Percentiles rank a stretch among this genome's conserved stretches.
Evolutionary conservation across 2,329 filamentous ascomycete species (phyloP).

Genomic region (Leptosphaerulina australis): DNA sequence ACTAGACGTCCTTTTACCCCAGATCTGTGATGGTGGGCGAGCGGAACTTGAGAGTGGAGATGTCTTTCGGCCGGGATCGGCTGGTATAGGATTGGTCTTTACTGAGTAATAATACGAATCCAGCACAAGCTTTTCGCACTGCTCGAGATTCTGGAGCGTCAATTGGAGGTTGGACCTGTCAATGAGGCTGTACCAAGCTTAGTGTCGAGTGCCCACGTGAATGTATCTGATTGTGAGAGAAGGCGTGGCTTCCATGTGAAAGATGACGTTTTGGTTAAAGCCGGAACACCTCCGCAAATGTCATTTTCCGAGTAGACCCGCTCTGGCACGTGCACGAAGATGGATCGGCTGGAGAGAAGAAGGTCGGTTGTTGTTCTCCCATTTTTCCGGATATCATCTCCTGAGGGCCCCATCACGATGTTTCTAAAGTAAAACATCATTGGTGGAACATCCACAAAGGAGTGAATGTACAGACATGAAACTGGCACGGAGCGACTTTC

Average conservation of each 20-base stretch:
- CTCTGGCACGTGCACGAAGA: conserved; percentile 29
- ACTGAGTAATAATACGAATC: conserved; percentile 9
- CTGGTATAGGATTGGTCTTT: conserved; percentile 22
- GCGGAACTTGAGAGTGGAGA: conserved; percentile 37
- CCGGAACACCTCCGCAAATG: conserved; percentile 32
- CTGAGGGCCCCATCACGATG: conserved; percentile 11
- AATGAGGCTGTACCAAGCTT: conserved; percentile 13
- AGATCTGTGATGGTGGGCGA: conserved; percentile 44
- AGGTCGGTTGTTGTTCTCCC: conserved; percentile 11
- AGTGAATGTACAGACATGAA: conserved; percentile 4
- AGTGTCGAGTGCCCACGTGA: conserved; percentile 6
- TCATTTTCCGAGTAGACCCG: conserved; percentile 26
- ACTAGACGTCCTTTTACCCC: conserved; percentile 33
- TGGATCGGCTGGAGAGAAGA: conserved; percentile 21
- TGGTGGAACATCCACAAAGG: conserved; percentile 14
- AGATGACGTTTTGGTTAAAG: conserved; percentile 38
- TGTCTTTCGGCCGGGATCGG: conserved; percentile 41
- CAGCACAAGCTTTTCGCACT: not conserved
- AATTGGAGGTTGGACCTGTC: conserved; percentile 8
- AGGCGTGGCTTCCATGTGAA: conserved; percentile 36
- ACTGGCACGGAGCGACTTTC: conserved; percentile 4
- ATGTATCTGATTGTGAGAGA: conserved; percentile 2
- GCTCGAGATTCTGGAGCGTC: not conserved
- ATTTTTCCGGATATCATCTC: conserved; percentile 19
- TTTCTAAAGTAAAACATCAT: not conserved